phyloP scores from a whole-genome alignment of 129 eudicot species.

The Heracleum sosnowskyi region DNA sequence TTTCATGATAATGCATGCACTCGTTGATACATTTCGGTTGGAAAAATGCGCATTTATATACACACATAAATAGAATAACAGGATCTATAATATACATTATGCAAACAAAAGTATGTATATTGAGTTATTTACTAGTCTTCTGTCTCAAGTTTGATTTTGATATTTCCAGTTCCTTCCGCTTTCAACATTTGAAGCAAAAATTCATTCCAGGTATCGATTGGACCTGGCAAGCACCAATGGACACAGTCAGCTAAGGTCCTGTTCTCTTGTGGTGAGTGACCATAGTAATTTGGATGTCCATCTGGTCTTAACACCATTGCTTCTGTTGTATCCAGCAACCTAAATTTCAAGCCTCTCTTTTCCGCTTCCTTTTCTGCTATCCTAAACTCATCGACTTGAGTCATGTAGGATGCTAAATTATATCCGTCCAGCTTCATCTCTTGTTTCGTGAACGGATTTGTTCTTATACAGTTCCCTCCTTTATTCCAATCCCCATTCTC shows the following conservation, averaged over 20 bases:
- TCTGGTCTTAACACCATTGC: slow-evolving; percentile 30
- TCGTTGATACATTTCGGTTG: not conserved
- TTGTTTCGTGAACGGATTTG: slow-evolving; percentile 29
- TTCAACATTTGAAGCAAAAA: slow-evolving; percentile 24
- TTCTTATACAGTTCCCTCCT: slow-evolving; percentile 52
- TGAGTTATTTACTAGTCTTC: not conserved
- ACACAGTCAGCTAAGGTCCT: slow-evolving; percentile 20
- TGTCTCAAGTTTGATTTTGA: slow-evolving; percentile 7
- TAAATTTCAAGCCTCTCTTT: slow-evolving; percentile 40
- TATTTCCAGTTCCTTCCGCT: slow-evolving; percentile 3
- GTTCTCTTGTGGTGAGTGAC: slow-evolving; percentile 18
- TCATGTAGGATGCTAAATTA: slow-evolving; percentile 28
- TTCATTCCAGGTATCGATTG: slow-evolving; percentile 24
- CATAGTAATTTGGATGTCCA: slow-evolving; percentile 23
- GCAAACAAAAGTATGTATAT: not conserved
- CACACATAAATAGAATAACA: not conserved
- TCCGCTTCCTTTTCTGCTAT: slow-evolving; percentile 42
- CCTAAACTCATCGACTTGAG: slow-evolving; percentile 49
- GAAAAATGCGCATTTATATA: not conserved
- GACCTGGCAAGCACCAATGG: slow-evolving; percentile 36
- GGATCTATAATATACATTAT: not conserved
- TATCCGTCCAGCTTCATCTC: slow-evolving; percentile 43
- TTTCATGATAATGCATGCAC: not conserved
- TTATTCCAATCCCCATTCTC: slow-evolving; percentile 50
- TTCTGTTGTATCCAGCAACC: slow-evolving; percentile 40